phyloP scores from a whole-genome alignment of 2,329 filamentous ascomycete species.

The Ceratocystis cacaofunesta region DNA sequence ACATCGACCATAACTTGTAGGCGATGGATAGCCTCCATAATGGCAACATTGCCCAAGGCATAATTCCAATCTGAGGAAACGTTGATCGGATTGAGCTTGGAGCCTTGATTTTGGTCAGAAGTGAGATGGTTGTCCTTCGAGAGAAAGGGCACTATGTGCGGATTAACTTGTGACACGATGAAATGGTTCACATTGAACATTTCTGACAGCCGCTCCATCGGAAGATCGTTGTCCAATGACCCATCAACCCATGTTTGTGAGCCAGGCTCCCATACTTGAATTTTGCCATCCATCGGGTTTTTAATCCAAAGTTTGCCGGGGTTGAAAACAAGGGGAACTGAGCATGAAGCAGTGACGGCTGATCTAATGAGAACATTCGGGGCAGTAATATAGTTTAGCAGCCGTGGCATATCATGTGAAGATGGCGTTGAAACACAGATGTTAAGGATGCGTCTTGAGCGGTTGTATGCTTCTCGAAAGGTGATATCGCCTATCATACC shows the following conservation, averaged over 20 bases:
- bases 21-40: conserved; percentile 65
- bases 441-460: conserved; percentile 82
- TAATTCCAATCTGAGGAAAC: conserved; percentile 41
- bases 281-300: conserved; percentile 62
- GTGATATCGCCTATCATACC: conserved; percentile 73
- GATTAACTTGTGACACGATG: conserved; percentile 93
- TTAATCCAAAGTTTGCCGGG: conserved; percentile 69
- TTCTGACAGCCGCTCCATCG: conserved; percentile 75
- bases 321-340: conserved; percentile 74
- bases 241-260: conserved; percentile 85
- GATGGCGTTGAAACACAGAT: conserved; percentile 84
- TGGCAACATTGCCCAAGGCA: conserved; percentile 55
- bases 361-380: conserved; percentile 95
- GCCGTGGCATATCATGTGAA: conserved; percentile 68
- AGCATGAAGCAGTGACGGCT: conserved; percentile 89
- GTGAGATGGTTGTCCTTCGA: conserved; percentile 52
- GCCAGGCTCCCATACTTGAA: conserved; percentile 71
- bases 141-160: conserved; percentile 79
- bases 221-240: conserved; percentile 85
- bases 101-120: conserved; percentile 19
- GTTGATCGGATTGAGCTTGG: background rate
- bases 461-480: conserved; percentile 89
- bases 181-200: conserved; percentile 99
- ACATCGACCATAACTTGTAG: conserved; percentile 69
- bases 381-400: conserved; percentile 85